phyloP scores from a whole-genome alignment of 208 protist genomes.

The Endotrypanum monterogeii region DNA sequence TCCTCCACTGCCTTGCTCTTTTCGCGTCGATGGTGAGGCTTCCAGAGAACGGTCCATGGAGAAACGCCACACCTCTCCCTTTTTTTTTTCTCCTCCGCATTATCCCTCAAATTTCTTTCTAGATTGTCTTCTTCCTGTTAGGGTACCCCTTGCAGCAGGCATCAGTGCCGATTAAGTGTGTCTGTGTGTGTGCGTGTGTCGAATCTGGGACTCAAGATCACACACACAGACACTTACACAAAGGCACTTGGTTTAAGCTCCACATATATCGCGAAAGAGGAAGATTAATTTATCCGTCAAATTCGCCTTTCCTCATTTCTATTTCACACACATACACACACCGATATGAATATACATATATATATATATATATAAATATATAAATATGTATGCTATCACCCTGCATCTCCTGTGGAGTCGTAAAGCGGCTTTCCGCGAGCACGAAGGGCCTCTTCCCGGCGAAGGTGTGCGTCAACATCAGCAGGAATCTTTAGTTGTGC shows the following conservation, averaged over 20 bases:
- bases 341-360: neutral
- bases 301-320: too few relatives aligned
- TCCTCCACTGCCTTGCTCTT: too few relatives aligned
- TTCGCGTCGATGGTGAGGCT: neutral
- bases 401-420: constrained; percentile 78
- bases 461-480: constrained; percentile 79
- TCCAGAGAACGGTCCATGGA: too few relatives aligned
- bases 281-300: too few relatives aligned
- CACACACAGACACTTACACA: too few relatives aligned
- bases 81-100: too few relatives aligned
- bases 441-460: constrained; percentile 78
- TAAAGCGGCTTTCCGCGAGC: constrained; percentile 69
- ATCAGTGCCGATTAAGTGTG: neutral
- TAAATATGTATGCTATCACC: neutral
- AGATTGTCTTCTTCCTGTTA: neutral
- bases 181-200: neutral
- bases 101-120: too few relatives aligned
- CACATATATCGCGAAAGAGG: too few relatives aligned
- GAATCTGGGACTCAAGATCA: too few relatives aligned
- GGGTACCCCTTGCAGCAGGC: neutral
- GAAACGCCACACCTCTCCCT: too few relatives aligned
- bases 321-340: too few relatives aligned
- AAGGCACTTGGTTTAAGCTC: too few relatives aligned
- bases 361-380: neutral
- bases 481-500: constrained; percentile 73